Conservation (phyloP, 2,329 filamentous ascomycete genomes). For the Iodosphaeria phyllophila region DNA sequence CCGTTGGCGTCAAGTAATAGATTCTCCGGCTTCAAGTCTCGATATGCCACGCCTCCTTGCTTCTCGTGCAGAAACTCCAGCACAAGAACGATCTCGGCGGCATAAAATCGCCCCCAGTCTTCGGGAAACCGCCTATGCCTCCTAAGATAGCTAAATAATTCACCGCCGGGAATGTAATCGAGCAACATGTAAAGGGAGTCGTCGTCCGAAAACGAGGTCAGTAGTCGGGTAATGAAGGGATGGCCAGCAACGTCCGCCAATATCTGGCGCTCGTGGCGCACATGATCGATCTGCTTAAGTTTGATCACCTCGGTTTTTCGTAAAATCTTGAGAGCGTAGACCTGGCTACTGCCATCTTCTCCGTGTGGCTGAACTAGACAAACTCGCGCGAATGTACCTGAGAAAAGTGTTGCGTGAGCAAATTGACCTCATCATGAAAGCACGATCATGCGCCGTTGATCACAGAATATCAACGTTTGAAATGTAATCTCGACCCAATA, state of each 20-base stretch:
- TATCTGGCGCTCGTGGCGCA: constrained; percentile 65
- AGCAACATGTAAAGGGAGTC: constrained; percentile 71
- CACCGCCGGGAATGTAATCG: constrained; percentile 67
- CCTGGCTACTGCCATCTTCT: constrained; percentile 37
- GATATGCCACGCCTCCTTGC: constrained; percentile 60
- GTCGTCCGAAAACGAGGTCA: constrained; percentile 61
- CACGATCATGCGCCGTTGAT: background rate
- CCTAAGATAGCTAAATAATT: constrained; percentile 69
- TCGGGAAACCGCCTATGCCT: constrained; percentile 66
- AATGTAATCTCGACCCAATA: constrained; percentile 2
- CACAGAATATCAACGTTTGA: background rate
- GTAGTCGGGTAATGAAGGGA: constrained; percentile 66
- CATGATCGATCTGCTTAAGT: constrained; percentile 74
- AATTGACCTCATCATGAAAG: background rate
- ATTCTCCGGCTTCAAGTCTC: constrained; percentile 71
- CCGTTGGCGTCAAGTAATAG: constrained; percentile 59
- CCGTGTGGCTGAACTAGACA: constrained; percentile 50
- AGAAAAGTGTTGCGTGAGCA: constrained; percentile 1
- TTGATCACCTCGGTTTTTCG: constrained; percentile 56
- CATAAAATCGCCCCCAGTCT: constrained; percentile 61
- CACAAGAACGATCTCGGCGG: constrained; percentile 67
- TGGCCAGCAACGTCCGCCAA: constrained; percentile 61
- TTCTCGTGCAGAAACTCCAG: constrained; percentile 66
- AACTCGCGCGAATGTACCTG: constrained; percentile 66
- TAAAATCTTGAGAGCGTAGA: constrained; percentile 70